A percentile compares a stretch with the other conserved stretches of the same genome.
These are phyloP conservation scores for Sclerotinia trifoliorum DNA, from an alignment of 2,329 filamentous ascomycete genomes.

Conservation along the genomic window DNA sequence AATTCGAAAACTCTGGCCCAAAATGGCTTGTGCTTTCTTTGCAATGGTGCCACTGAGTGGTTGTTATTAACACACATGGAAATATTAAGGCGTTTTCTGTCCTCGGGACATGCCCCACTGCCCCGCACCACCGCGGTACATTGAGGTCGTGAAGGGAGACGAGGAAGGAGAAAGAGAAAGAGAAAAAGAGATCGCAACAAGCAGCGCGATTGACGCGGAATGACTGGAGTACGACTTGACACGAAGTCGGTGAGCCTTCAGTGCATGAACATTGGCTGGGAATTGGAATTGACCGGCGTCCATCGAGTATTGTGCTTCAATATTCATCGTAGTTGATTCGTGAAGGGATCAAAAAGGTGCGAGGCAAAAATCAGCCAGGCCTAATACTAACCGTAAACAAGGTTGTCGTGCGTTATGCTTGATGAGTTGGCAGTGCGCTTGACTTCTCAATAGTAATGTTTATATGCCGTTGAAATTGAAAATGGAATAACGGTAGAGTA, in stretches of 20 bases:
- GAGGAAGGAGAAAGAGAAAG: background rate
- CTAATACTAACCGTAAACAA: slow-evolving; percentile 39
- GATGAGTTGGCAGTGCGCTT: slow-evolving; percentile 47
- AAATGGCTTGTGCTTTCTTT: slow-evolving; percentile 21
- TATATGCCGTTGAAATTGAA: slow-evolving; percentile 47
- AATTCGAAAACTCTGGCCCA: slow-evolving; percentile 16
- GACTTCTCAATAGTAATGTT: slow-evolving; percentile 43
- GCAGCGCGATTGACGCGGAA: slow-evolving; percentile 36
- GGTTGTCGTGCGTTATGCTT: slow-evolving; percentile 48
- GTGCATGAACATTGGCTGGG: slow-evolving; percentile 41
- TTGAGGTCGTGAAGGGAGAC: slow-evolving; percentile 2
- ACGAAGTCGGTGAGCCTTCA: slow-evolving; percentile 42
- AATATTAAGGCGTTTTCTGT: slow-evolving; percentile 16
- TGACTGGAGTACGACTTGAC: slow-evolving; percentile 42
- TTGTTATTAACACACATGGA: slow-evolving; percentile 26
- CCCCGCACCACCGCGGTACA: slow-evolving; percentile 39
- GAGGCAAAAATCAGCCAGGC: slow-evolving; percentile 34
- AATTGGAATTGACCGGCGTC: slow-evolving; percentile 30
- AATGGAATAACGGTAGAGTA: slow-evolving; percentile 40
- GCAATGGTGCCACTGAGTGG: slow-evolving; percentile 29
- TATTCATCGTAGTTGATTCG: slow-evolving; percentile 24
- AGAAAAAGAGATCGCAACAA: slow-evolving; percentile 25
- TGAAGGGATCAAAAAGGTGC: slow-evolving; percentile 32
- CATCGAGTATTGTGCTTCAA: slow-evolving; percentile 29
- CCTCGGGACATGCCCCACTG: slow-evolving; percentile 25